phyloP scores from a whole-genome alignment of 148 eudicot species.

The Fallopia convolvulus region DNA sequence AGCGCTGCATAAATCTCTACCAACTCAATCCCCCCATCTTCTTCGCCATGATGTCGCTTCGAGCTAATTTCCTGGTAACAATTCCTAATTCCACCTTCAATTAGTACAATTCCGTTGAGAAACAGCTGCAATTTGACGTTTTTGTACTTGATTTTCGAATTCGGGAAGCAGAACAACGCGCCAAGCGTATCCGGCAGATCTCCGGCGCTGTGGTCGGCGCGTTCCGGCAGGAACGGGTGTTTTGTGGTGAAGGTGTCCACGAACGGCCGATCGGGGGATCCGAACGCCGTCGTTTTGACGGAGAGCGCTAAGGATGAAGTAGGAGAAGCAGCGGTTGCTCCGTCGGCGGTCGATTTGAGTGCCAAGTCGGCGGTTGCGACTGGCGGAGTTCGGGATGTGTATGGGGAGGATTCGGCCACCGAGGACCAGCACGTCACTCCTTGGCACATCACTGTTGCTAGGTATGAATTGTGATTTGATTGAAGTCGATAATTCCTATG shows the following conservation, averaged over 20 bases:
- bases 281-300: slow-evolving; percentile 49
- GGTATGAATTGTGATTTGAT: slow-evolving; percentile 39
- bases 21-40: neutral
- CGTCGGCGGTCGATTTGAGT: slow-evolving; percentile 21
- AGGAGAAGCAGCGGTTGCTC: slow-evolving; percentile 13
- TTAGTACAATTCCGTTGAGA: neutral
- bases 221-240: slow-evolving; percentile 26
- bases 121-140: neutral
- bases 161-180: slow-evolving; percentile 46
- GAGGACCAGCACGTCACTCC: slow-evolving; percentile 84
- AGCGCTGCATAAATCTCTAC: neutral
- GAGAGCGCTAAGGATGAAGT: slow-evolving; percentile 22
- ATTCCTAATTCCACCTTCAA: neutral
- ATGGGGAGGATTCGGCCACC: slow-evolving; percentile 84
- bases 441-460: slow-evolving; percentile 87
- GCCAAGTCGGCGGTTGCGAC: slow-evolving; percentile 31
- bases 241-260: slow-evolving; percentile 41
- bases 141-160: neutral
- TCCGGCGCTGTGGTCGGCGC: slow-evolving; percentile 25
- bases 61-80: slow-evolving; percentile 9
- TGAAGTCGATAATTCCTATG: slow-evolving; percentile 62
- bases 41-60: slow-evolving; percentile 2
- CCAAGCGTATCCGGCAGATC: slow-evolving; percentile 42
- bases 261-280: slow-evolving; percentile 45
- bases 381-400: slow-evolving; percentile 74